Conservation (phyloP, 2,329 filamentous ascomycete genomes). For the Monosporascus cannonballus region DNA sequence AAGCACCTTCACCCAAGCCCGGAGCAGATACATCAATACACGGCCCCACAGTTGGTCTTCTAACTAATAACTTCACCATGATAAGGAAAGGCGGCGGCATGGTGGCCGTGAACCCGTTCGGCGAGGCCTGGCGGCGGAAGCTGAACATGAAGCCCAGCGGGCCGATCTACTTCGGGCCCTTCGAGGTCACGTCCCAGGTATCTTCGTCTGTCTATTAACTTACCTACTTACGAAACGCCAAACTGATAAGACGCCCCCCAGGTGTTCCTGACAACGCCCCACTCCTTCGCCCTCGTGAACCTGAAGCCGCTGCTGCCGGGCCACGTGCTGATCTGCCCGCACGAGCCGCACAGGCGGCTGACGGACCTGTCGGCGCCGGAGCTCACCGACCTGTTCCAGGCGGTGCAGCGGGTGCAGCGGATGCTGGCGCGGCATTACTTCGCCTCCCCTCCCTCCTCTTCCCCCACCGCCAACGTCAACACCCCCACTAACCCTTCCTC, state of each 20-base stretch:
- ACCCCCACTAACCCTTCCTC: slow-evolving; percentile 1
- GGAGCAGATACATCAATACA: no score
- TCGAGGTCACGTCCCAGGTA: slow-evolving; percentile 70
- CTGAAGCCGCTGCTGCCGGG: slow-evolving; percentile 90
- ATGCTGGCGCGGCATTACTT: slow-evolving; percentile 63
- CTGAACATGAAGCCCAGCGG: slow-evolving; percentile 11
- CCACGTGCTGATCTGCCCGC: slow-evolving; percentile 85
- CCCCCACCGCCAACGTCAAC: neutral
- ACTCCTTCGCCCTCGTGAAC: slow-evolving; percentile 87
- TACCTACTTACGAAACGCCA: neutral
- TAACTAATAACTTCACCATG: neutral
- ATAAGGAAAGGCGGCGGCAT: slow-evolving; percentile 1
- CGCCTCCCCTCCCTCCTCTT: slow-evolving; percentile 7
- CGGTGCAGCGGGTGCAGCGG: slow-evolving; percentile 74
- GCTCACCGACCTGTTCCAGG: slow-evolving; percentile 75
- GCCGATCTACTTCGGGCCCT: slow-evolving; percentile 64
- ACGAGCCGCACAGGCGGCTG: slow-evolving; percentile 62
- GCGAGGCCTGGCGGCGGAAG: slow-evolving; percentile 2
- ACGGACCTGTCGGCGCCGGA: slow-evolving; percentile 67
- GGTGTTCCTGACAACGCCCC: slow-evolving; percentile 79
- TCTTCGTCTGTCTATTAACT: slow-evolving; percentile 9
- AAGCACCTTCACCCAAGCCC: no score
- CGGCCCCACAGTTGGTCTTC: neutral
- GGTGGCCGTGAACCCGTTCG: neutral
- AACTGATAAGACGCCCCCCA: slow-evolving; percentile 29